Conservation (phyloP, 441 rosid species). For the Pelargonium myrrhifolium region DNA sequence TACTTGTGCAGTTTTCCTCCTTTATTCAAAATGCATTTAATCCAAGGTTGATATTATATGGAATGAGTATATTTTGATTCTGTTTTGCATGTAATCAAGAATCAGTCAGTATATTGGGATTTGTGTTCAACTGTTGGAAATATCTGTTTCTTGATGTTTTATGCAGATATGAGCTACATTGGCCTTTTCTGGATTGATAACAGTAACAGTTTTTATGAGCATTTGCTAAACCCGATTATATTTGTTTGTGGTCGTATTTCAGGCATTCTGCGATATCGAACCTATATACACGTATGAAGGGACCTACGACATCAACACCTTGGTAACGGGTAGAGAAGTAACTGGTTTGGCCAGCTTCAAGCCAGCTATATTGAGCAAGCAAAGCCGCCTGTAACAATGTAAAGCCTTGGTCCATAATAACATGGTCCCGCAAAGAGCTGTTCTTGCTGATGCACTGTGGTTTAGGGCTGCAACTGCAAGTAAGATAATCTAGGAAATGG, state of each 20-base stretch:
- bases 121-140: neutral
- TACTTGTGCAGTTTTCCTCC: slow-evolving; percentile 18
- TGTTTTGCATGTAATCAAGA: neutral
- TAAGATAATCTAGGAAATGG: neutral
- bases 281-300: slow-evolving; percentile 92
- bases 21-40: neutral
- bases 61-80: neutral
- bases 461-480: too few species aligned
- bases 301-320: slow-evolving; percentile 77
- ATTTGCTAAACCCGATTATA: neutral
- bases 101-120: neutral
- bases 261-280: slow-evolving; percentile 97
- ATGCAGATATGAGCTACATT: neutral
- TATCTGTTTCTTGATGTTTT: neutral
- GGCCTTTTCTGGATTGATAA: neutral
- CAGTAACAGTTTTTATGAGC: neutral
- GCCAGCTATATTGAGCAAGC: slow-evolving; percentile 33
- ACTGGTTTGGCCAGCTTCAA: slow-evolving; percentile 86
- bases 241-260: slow-evolving; percentile 20
- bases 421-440: neutral
- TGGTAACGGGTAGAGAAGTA: slow-evolving; percentile 77
- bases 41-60: neutral
- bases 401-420: neutral
- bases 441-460: neutral
- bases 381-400: slow-evolving; percentile 55